Percentiles rank a stretch among this genome's conserved stretches.
Conservation (phyloP, 768 basidiomycete species). For the Melanogaster broomeanus region DNA sequence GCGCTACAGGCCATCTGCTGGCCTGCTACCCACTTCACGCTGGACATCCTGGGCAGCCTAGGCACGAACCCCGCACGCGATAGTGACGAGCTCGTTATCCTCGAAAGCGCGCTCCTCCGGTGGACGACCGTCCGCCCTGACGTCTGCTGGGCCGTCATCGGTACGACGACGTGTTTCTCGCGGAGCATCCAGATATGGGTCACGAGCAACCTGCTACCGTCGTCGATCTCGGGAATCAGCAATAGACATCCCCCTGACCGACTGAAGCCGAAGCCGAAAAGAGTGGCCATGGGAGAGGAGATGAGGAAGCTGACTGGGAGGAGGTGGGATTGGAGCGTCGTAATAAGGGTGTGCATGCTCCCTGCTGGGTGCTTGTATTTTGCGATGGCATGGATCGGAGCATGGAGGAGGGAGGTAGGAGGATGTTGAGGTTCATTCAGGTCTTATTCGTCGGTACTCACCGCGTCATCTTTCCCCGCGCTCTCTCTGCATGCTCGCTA, state of each 20-base stretch:
- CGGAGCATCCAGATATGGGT: constrained; percentile 94
- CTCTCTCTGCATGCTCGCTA: background rate
- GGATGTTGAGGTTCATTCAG: constrained; percentile 17
- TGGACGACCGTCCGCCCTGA: constrained; percentile 68
- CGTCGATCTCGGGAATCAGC: constrained; percentile 8
- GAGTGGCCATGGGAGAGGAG: constrained; percentile 15
- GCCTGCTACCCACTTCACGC: constrained; percentile 88
- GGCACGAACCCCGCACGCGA: constrained; percentile 16
- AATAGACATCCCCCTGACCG: constrained; percentile 14
- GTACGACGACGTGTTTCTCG: constrained; percentile 82
- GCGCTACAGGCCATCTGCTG: constrained; percentile 96
- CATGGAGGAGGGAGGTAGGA: constrained; percentile 41
- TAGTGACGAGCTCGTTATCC: constrained; percentile 8
- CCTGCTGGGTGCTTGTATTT: constrained; percentile 77
- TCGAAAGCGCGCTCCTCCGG: constrained; percentile 31
- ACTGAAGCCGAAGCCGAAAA: constrained; percentile 22
- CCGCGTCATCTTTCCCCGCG: background rate
- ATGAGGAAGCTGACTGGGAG: constrained; percentile 44
- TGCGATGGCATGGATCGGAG: constrained; percentile 72
- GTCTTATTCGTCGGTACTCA: background rate
- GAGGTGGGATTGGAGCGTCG: constrained; percentile 81
- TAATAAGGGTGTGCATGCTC: constrained; percentile 66
- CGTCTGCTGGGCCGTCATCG: constrained; percentile 89
- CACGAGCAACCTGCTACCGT: constrained; percentile 73
- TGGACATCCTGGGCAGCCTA: constrained; percentile 61